Percentiles rank a stretch among this genome's conserved stretches.
Conservation (phyloP, 1,284 basidiomycete species). For the Omphalotus olearius region DNA sequence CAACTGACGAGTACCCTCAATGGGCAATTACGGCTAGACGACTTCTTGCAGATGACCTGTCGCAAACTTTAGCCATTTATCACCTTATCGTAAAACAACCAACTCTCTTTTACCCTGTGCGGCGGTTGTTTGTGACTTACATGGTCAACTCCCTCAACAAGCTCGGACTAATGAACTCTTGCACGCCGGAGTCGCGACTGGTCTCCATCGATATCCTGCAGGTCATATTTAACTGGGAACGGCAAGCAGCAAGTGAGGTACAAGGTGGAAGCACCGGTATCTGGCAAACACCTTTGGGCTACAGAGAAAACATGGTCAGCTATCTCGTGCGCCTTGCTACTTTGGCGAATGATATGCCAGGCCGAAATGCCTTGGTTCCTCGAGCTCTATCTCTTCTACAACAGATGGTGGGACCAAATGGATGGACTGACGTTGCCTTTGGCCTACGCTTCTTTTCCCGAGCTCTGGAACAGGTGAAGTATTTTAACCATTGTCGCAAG, state of each 20-base stretch:
- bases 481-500: not conserved
- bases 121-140: slow-evolving; percentile 93
- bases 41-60: slow-evolving; percentile 86
- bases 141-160: slow-evolving; percentile 90
- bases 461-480: slow-evolving; percentile 71
- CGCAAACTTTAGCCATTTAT: slow-evolving; percentile 87
- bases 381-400: slow-evolving; percentile 82
- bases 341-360: slow-evolving; percentile 66
- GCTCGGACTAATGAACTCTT: slow-evolving; percentile 75
- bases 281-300: slow-evolving; percentile 77
- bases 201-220: slow-evolving; percentile 84
- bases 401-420: slow-evolving; percentile 75
- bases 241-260: slow-evolving; percentile 42
- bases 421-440: slow-evolving; percentile 93
- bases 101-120: slow-evolving; percentile 90
- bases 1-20: slow-evolving; percentile 63
- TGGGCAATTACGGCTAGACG: slow-evolving; percentile 92
- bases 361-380: slow-evolving; percentile 62
- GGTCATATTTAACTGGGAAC: slow-evolving; percentile 87
- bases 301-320: slow-evolving; percentile 89
- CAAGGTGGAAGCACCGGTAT: slow-evolving; percentile 20
- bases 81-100: slow-evolving; percentile 91
- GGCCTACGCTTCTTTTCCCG: slow-evolving; percentile 88
- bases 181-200: slow-evolving; percentile 79
- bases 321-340: slow-evolving; percentile 89